Evolutionary conservation across 495 filamentous ascomycete species (phyloP).

Genomic region (Tuber calosporum): DNA sequence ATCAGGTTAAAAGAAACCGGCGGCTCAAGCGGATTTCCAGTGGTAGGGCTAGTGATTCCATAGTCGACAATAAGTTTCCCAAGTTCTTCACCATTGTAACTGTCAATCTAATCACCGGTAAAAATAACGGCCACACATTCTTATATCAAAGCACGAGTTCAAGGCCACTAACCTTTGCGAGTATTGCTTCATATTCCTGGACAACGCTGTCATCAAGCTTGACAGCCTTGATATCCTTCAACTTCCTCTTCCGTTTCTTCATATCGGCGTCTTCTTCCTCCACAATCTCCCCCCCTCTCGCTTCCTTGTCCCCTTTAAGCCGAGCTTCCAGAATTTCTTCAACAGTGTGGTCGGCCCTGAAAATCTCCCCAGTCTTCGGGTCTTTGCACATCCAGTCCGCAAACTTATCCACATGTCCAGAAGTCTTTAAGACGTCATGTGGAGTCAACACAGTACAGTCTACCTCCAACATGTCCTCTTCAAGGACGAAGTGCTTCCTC

Average conservation of each 20-base stretch:
- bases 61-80: slow-evolving; percentile 64
- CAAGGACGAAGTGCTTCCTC: slow-evolving; percentile 85
- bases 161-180: slow-evolving; percentile 51
- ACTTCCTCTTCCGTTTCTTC: slow-evolving; percentile 56
- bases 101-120: slow-evolving; percentile 53
- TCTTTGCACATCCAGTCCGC: slow-evolving; percentile 99
- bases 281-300: slow-evolving; percentile 62
- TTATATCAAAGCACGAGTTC: not conserved
- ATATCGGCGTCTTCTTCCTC: slow-evolving; percentile 55
- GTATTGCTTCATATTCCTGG: slow-evolving; percentile 62
- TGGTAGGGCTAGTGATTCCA: slow-evolving; percentile 61
- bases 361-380: slow-evolving; percentile 91
- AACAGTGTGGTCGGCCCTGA: slow-evolving; percentile 90
- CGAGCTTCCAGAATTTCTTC: slow-evolving; percentile 83
- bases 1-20: slow-evolving; percentile 73
- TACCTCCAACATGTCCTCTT: slow-evolving; percentile 87
- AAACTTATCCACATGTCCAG: slow-evolving; percentile 95
- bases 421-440: slow-evolving; percentile 86
- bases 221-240: slow-evolving; percentile 51
- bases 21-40: slow-evolving; percentile 52
- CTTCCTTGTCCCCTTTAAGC: slow-evolving; percentile 72
- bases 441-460: slow-evolving; percentile 82
- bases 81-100: slow-evolving; percentile 64
- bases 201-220: slow-evolving; percentile 62
- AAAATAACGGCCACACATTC: not conserved